Percentiles rank a stretch among this genome's conserved stretches.
These are phyloP conservation scores for Aspergillus piperis DNA, from an alignment of 2,329 filamentous ascomycete species.

Conservation along the genomic window DNA sequence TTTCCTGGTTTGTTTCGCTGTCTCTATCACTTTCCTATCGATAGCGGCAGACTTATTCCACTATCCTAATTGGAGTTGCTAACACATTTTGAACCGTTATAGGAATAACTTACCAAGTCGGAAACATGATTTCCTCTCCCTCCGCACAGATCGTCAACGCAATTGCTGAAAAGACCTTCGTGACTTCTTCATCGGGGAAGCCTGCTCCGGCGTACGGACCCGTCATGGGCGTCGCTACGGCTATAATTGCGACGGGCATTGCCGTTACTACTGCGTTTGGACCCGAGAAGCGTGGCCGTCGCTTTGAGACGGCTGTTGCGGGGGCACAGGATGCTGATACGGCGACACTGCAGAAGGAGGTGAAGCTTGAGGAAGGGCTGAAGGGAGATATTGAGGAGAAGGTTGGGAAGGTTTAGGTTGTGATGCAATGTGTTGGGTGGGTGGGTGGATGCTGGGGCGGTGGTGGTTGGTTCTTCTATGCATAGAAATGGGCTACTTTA, in stretches of 20 bases:
- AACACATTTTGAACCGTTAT: not conserved
- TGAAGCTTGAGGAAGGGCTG: constrained; percentile 26
- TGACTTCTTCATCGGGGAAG: constrained; percentile 58
- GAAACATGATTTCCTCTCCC: constrained; percentile 63
- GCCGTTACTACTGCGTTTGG: constrained; percentile 67
- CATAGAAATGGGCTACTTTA: too few relatives aligned
- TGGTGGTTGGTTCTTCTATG: not conserved
- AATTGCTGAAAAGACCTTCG: constrained; percentile 63
- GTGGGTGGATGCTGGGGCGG: not conserved
- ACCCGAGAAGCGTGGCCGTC: constrained; percentile 71
- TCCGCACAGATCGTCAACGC: constrained; percentile 77
- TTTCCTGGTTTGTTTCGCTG: constrained; percentile 53
- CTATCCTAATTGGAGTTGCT: not conserved
- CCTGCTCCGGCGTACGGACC: constrained; percentile 70
- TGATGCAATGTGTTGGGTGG: not conserved
- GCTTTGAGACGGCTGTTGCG: constrained; percentile 64
- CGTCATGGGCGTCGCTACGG: constrained; percentile 73
- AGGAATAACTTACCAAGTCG: constrained; percentile 68
- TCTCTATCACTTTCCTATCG: too few relatives aligned
- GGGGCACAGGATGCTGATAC: constrained; percentile 30
- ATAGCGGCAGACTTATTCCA: too few relatives aligned
- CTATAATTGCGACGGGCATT: constrained; percentile 73
- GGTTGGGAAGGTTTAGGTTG: constrained; percentile 19
- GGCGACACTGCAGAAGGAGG: constrained; percentile 13
- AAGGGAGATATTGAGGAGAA: constrained; percentile 26